Evolutionary conservation across 179 eudicot species (phyloP).

Genomic region (Dionaea muscipula): DNA sequence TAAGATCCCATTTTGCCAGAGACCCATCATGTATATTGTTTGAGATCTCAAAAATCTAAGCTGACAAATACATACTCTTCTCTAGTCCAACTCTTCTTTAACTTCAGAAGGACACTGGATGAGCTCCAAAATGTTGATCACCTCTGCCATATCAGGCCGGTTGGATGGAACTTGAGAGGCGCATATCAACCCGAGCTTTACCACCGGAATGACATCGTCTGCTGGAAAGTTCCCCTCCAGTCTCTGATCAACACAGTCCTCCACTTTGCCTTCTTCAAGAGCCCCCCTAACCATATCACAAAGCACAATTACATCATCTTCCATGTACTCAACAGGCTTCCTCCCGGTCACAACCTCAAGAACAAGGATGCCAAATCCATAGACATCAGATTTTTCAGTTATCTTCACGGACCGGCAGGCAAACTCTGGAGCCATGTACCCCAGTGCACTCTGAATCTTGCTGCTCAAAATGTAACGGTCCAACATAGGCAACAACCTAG

Average conservation of each 20-base stretch:
- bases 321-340: conserved; percentile 86
- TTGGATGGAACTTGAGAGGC: conserved; percentile 91
- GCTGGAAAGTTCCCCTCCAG: conserved; percentile 40
- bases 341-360: conserved; percentile 71
- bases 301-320: conserved; percentile 76
- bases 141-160: conserved; percentile 83
- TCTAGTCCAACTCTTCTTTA: conserved; percentile 35
- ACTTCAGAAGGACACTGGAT: conserved; percentile 50
- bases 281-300: conserved; percentile 80
- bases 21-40: background rate
- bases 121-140: conserved; percentile 64
- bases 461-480: conserved; percentile 73
- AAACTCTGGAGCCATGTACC: conserved; percentile 91
- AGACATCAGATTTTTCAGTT: conserved; percentile 80
- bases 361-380: conserved; percentile 66
- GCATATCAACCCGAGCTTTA: conserved; percentile 75
- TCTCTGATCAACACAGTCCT: conserved; percentile 56
- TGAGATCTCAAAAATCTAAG: background rate
- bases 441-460: conserved; percentile 86
- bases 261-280: conserved; percentile 55
- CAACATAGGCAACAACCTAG: conserved; percentile 48
- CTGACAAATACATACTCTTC: background rate
- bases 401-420: conserved; percentile 77
- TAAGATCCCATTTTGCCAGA: conserved; percentile 6
- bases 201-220: conserved; percentile 64